A percentile compares a stretch with the other conserved stretches of the same genome.
Evolutionary conservation across 345 rosid species (phyloP).

Genomic region (Ceriops tagal): DNA sequence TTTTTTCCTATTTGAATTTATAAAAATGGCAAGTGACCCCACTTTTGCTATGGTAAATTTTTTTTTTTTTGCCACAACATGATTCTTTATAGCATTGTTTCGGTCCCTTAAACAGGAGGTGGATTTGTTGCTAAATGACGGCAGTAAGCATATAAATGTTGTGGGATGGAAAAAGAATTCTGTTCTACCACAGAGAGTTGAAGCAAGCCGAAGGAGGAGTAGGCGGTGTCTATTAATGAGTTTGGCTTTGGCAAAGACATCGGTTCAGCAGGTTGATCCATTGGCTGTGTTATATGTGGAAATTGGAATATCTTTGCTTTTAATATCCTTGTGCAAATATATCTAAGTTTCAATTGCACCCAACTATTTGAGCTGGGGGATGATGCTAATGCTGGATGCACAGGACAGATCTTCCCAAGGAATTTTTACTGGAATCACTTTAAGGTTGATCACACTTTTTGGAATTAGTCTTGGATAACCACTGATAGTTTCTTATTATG

Average conservation of each 20-base stretch:
- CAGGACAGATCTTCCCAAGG: too few species aligned
- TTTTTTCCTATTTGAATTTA: background rate
- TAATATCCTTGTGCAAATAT: too few species aligned
- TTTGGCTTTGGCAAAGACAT: conserved; percentile 83
- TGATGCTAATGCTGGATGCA: too few species aligned
- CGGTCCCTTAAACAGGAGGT: conserved; percentile 62
- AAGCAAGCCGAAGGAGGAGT: conserved; percentile 92
- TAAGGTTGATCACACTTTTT: too few species aligned
- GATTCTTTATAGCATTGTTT: conserved; percentile 21
- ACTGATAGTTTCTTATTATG: too few species aligned
- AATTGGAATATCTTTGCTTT: background rate
- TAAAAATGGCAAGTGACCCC: background rate
- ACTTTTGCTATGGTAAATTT: conserved; percentile 11
- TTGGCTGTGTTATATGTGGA: conserved; percentile 3
- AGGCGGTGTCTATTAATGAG: conserved; percentile 90
- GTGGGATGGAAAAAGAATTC: conserved; percentile 87
- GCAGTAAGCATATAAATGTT: conserved; percentile 95
- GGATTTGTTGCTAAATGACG: conserved; percentile 94
- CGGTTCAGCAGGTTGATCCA: conserved; percentile 68
- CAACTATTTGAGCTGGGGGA: too few species aligned
- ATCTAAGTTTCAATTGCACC: too few species aligned
- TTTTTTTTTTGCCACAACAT: conserved; percentile 20
- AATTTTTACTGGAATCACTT: too few species aligned
- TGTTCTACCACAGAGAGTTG: conserved; percentile 75
- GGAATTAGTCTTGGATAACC: too few species aligned